These are phyloP conservation scores for Helichrysum umbraculigerum DNA, from an alignment of 129 eudicot genomes.

Conservation along the genomic window DNA sequence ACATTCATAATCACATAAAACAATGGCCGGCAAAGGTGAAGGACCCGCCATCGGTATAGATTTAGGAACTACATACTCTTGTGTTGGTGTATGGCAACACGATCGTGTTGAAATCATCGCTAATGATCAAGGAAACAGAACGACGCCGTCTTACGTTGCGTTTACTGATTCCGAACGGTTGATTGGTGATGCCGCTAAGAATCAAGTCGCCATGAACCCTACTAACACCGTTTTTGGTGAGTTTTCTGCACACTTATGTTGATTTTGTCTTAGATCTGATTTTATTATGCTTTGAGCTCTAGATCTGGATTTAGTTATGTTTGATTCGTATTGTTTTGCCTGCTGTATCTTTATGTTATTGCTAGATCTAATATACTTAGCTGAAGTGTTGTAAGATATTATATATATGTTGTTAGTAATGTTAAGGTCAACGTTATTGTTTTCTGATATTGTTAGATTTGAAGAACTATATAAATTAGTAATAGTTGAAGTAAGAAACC, in stretches of 20 bases:
- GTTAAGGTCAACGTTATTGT: neutral
- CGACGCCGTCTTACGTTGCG: slow-evolving; percentile 10
- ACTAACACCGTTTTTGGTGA: slow-evolving; percentile 18
- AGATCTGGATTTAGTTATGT: neutral
- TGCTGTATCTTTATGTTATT: neutral
- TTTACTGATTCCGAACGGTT: slow-evolving; percentile 13
- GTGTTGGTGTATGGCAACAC: slow-evolving; percentile 15
- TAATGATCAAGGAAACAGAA: slow-evolving; percentile 15
- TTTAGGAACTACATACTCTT: slow-evolving; percentile 7
- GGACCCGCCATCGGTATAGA: slow-evolving; percentile 9
- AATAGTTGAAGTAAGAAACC: slow-evolving; percentile 13
- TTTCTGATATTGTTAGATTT: too few species aligned
- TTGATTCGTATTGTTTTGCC: neutral
- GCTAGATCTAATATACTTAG: neutral
- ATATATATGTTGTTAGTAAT: neutral
- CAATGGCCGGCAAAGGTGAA: slow-evolving; percentile 23
- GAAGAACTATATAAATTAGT: too few species aligned
- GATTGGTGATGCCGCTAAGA: slow-evolving; percentile 14
- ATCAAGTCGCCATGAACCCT: slow-evolving; percentile 19
- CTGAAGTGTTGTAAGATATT: neutral
- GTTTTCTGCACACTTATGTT: neutral
- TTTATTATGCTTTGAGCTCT: neutral
- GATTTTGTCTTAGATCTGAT: neutral
- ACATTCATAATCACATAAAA: neutral
- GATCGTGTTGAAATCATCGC: slow-evolving; percentile 22